Conservation (phyloP, 306 rosid species). For the Cercis canadensis region DNA sequence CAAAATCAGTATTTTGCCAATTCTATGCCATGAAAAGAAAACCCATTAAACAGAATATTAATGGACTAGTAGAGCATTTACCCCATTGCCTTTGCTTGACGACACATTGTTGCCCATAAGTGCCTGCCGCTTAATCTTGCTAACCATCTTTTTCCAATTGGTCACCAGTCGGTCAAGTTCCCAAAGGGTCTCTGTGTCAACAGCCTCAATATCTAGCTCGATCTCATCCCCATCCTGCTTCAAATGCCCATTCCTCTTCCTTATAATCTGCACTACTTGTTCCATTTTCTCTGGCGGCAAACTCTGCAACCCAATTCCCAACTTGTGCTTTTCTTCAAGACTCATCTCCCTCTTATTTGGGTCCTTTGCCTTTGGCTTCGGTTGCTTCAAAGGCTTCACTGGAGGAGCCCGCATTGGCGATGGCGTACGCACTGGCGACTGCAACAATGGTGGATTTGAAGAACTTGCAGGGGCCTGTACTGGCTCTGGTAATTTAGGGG, state of each 20-base stretch:
- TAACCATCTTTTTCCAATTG: slow-evolving; percentile 87
- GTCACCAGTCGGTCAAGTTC: slow-evolving; percentile 95
- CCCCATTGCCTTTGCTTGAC: slow-evolving; percentile 63
- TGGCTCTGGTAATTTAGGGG: slow-evolving; percentile 29
- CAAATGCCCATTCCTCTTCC: slow-evolving; percentile 88
- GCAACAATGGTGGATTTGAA: slow-evolving; percentile 59
- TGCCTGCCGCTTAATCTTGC: slow-evolving; percentile 91
- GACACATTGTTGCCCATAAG: slow-evolving; percentile 55
- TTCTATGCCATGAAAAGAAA: not conserved
- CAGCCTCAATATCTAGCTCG: slow-evolving; percentile 95
- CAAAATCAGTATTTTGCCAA: not conserved
- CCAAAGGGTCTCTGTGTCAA: slow-evolving; percentile 96
- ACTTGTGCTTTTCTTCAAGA: slow-evolving; percentile 85
- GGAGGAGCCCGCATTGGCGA: slow-evolving; percentile 65
- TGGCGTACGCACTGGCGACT: slow-evolving; percentile 71
- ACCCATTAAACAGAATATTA: not conserved
- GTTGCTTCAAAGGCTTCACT: slow-evolving; percentile 82
- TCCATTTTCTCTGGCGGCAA: slow-evolving; percentile 96
- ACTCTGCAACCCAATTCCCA: slow-evolving; percentile 89
- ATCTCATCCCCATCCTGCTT: slow-evolving; percentile 98
- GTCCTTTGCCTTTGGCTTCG: slow-evolving; percentile 94
- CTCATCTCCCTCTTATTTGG: slow-evolving; percentile 94
- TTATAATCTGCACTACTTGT: slow-evolving; percentile 88
- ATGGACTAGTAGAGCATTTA: slow-evolving; percentile 27
- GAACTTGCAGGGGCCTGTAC: slow-evolving; percentile 50